A percentile compares a stretch with the other conserved stretches of the same genome.
Evolutionary conservation across 2,329 filamentous ascomycete genomes (phyloP).

Genomic region (Aureobasidium sp.): DNA sequence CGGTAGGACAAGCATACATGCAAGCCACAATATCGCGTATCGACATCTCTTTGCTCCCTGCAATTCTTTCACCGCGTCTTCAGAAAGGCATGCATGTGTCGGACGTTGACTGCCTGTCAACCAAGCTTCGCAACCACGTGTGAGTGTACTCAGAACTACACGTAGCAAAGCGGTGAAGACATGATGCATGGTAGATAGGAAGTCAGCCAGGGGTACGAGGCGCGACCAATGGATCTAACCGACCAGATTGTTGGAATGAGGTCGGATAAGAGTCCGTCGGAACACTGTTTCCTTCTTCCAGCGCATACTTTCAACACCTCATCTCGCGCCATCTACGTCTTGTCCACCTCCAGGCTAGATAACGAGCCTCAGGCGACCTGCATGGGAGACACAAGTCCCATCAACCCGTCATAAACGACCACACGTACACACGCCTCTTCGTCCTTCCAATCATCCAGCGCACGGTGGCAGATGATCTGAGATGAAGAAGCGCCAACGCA

Average conservation of each 20-base stretch:
- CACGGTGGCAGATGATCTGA: not conserved
- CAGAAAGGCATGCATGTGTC: slow-evolving; percentile 3
- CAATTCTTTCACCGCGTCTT: slow-evolving; percentile 1
- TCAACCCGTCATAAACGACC: slow-evolving; percentile 1
- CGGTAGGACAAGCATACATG: not conserved
- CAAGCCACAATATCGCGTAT: slow-evolving; percentile 10
- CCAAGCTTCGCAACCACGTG: slow-evolving; percentile 13
- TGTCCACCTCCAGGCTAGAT: not conserved
- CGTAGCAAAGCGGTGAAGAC: not conserved
- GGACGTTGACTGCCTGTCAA: not conserved
- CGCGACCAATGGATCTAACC: not conserved
- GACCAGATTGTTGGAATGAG: not conserved
- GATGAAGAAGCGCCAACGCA: not conserved
- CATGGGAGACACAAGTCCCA: not conserved
- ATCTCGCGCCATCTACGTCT: not conserved
- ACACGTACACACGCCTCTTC: not conserved
- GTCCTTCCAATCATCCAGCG: not conserved
- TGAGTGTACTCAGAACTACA: not conserved
- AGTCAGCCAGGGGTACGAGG: not conserved
- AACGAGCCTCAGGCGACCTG: not conserved
- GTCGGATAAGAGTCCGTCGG: not conserved
- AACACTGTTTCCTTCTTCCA: not conserved
- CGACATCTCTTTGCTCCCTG: not conserved
- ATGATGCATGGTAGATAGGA: not conserved
- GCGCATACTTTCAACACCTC: not conserved